Base-by-base conservation (phyloP, 371 early-diverging fungal species). In the Mortierella sp. region DNA sequence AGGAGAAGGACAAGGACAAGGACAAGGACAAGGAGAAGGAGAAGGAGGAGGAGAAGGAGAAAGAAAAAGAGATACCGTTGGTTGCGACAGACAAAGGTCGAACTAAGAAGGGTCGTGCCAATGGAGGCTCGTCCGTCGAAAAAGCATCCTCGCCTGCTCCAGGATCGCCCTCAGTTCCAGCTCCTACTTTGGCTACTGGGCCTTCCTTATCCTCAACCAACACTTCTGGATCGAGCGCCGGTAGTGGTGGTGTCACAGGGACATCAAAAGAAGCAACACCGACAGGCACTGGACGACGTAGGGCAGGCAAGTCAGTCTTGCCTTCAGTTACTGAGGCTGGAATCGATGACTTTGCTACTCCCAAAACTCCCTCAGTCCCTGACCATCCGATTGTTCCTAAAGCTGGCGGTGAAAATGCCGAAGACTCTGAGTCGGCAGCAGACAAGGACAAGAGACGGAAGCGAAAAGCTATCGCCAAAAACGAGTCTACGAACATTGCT, bases 391-490 rank as follows among this genome's bases (percentile, higher is more conserved):
- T 9, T 9, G 37, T 37, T 37, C 9, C 37, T 9, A 37, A 50
- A 50, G n/a, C 4, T 23, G 47, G 29, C 47, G 2, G 60, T 37
- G 37, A 14, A 14, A 52, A 15, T 19, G 45, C 21, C 0, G 70
- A 69, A 25, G 73, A 72, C 28, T 19, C 50, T 0, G 79, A 72
- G 25, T 30, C 50, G 7, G 48, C 29, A 12, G 25, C 50, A 15
- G 69, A 62, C 23, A 77, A 72, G 44, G 69, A 62, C 23, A 77
- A 72, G 44, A 23, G 52, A 14, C 57, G 70, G 30, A 60, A 60
- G 21, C 72, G 72, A 61, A 64, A 63, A 19, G 62, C 62, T 3
- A 56, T 37, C 7, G 67, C 76, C 28, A 77, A 72, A 62, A 62
- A 44, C 21, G 79, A 77, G 11, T 15, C 73, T 29, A 55, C 63